Conservation (phyloP, 78 protist genomes). For the Creolimax fragrantissima region DNA sequence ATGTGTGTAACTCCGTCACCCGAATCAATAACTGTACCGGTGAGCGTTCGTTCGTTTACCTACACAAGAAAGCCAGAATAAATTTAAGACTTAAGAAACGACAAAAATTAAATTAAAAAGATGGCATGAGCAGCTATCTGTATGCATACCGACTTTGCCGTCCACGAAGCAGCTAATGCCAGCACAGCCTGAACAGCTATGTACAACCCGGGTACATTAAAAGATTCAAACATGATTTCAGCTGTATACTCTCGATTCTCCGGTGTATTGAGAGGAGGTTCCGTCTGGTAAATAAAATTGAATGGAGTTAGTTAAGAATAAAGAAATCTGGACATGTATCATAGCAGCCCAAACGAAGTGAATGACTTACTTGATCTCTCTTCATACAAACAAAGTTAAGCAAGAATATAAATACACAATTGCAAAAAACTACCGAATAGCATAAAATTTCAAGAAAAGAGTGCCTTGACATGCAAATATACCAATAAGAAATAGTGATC, state of each 20-base stretch:
- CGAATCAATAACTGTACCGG: conserved; percentile 97
- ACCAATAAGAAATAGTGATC: conserved; percentile 91
- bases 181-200: conserved; percentile 99
- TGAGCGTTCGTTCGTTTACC: conserved; percentile 51
- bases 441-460: too few relatives aligned
- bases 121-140: neutral
- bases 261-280: conserved; percentile 97
- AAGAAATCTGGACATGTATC: neutral
- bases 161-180: conserved; percentile 92
- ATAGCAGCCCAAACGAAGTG: too few relatives aligned
- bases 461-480: neutral
- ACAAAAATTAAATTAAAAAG: neutral
- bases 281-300: conserved; percentile 62
- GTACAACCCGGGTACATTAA: conserved; percentile 94
- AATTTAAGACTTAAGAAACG: neutral
- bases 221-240: conserved; percentile 98
- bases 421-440: too few relatives aligned
- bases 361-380: too few relatives aligned
- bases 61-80: neutral
- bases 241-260: conserved; percentile 98
- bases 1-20: conserved; percentile 99
- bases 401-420: too few relatives aligned
- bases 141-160: neutral
- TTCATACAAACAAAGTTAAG: too few relatives aligned
- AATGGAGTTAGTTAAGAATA: neutral